Evolutionary conservation across 495 filamentous ascomycete genomes (phyloP).

Genomic region (Annulohypoxylon bovei): DNA sequence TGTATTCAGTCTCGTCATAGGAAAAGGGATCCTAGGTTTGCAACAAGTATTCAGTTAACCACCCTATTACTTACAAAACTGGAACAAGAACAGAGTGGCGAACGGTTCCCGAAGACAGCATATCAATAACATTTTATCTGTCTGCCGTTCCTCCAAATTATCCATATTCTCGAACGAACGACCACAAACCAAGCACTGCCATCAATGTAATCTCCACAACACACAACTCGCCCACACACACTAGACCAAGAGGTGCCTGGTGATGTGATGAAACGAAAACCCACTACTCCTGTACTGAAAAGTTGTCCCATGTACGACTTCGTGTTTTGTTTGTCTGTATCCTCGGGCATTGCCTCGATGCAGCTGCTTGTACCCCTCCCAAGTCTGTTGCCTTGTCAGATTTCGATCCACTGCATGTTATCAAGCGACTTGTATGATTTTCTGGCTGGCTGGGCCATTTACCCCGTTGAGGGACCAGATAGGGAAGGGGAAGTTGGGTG

Average conservation of each 20-base stretch:
- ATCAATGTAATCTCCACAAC: neutral
- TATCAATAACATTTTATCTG: neutral
- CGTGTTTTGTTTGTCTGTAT: neutral
- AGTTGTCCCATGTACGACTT: neutral
- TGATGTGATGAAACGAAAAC: neutral
- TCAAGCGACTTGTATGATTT: conserved; percentile 11
- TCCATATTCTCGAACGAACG: neutral
- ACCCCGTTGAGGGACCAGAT: too few relatives aligned
- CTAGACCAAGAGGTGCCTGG: neutral
- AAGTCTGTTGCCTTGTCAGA: conserved; percentile 1
- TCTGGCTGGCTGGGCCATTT: too few relatives aligned
- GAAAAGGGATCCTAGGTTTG: neutral
- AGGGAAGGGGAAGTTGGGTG: neutral
- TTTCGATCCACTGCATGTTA: neutral
- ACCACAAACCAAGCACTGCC: neutral
- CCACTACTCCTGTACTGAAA: neutral
- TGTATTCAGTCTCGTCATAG: neutral
- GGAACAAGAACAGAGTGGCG: neutral
- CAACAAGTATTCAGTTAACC: too few relatives aligned
- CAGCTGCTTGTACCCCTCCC: neutral
- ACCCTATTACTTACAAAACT: neutral
- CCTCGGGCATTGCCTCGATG: neutral
- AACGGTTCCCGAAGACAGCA: neutral
- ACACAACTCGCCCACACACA: neutral
- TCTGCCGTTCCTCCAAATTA: neutral